Evolutionary conservation across 2,329 filamentous ascomycete species (phyloP), one percentile per base, ranked within the genome.

Genomic region (Leptographium flavum): DNA sequence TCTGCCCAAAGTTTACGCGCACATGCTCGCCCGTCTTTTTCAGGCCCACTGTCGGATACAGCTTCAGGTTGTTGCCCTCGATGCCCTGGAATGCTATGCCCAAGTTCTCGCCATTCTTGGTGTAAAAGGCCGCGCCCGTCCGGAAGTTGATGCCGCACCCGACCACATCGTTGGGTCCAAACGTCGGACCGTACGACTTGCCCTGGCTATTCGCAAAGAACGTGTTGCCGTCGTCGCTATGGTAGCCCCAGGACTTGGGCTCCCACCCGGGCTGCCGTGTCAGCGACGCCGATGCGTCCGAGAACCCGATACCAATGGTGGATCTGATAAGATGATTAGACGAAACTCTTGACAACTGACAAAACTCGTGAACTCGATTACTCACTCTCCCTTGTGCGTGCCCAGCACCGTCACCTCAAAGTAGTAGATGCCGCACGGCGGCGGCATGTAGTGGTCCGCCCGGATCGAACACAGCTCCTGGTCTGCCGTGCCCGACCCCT

Each of bases 341-440:
- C n/a, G n/a, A n/a, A n/a, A n/a, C n/a, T n/a, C n/a, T n/a, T n/a
- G n/a, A n/a, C n/a, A n/a, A n/a, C n/a, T n/a, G n/a, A n/a, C n/a
- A n/a, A n/a, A n/a, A n/a, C n/a, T n/a, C n/a, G n/a, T n/a, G 11
- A n/a, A 7, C 15, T 7, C 37, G 4, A 28, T n/a, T 28, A 70
- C 73, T 45, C 64, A 77, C 72, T 77, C 74, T 37, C 75, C 71
- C 50, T 64, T 63, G 55, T 69, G 73, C 43, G 64, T 68, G 15
- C 66, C 63, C 23, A 73, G 47, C 40, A 78, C 66, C 15, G 63
- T 63, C 22, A 82, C 71, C 59, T 98, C 92, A 57, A 79, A 98
- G 60, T 98, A 98, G 62, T 94, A 98, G 48, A 98, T 81, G 2
- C 92, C 92, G 53, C 85, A 92, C 57, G 94, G 83, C 31, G 79